Evolutionary conservation across 2,329 filamentous ascomycete species (phyloP), one percentile per base, ranked within the genome.

Genomic region (Apiospora pterosperma): DNA sequence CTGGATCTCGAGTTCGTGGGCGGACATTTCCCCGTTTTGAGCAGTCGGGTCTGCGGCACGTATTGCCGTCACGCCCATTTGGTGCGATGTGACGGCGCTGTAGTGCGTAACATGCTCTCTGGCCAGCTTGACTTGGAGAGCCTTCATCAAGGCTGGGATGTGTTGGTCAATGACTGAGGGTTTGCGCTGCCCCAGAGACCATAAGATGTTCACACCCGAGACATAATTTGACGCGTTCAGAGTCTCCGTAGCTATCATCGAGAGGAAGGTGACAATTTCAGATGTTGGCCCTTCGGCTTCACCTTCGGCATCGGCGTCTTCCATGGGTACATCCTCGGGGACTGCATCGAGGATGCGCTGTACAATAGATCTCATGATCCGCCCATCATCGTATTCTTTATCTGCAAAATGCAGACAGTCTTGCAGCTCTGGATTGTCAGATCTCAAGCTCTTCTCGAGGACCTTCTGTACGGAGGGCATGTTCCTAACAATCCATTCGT

Each of bases 81-180:
- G 79, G 71, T 88, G 82, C 66, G 82, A 84, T 66, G 83, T 82
- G 61, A 85, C 77, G 7, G 84, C 82, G 36, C 86, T 84, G 70
- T 91, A 93, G 71, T 89, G 91, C 76, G 82, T 92, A 76, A 99
- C 90, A 77, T 99, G 96, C 69, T 99, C 96, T 70, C 96, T 91
- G 0, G 94, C 94, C 69, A 99, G 86, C 78, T 97, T 97, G 61
- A 88, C 87, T 71, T 97, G 95, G 70, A 99, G 85, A 0, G 92
- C 93, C 77, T 97, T 97, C 91, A 99, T 97, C 52, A 99, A 83
- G 34, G 90, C 88, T 3, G 86, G 82, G 63, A 98, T 93, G 73
- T 99, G 96, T 66, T 92, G 86, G 76, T 99, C 96, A 67, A 99
- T 92, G 68, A 96, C 90, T 16, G 91, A 88, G 1, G 95, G 92